Conservation (phyloP, 768 basidiomycete species). For the Pholiota conissans region DNA sequence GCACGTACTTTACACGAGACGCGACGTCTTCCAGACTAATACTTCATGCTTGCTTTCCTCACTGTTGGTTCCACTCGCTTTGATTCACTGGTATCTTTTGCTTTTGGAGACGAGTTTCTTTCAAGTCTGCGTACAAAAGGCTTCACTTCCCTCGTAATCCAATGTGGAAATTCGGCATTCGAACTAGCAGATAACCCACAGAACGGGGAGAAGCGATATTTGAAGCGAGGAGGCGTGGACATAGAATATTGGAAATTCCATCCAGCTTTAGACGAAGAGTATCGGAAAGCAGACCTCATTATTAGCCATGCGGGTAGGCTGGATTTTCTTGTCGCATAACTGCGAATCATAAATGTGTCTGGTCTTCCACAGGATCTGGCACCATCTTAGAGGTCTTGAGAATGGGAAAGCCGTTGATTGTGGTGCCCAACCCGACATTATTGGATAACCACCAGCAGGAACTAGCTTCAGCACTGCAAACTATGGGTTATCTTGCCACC, state of each 20-base stretch:
- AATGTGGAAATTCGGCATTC: constrained; percentile 73
- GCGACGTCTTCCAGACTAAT: neutral
- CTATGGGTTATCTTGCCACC: constrained; percentile 55
- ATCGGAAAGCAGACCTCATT: constrained; percentile 69
- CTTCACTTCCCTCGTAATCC: constrained; percentile 64
- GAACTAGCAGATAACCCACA: constrained; percentile 31
- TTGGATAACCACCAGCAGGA: constrained; percentile 95
- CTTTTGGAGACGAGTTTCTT: constrained; percentile 60
- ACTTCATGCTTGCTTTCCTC: constrained; percentile 58
- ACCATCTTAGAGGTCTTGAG: constrained; percentile 90
- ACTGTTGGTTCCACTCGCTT: constrained; percentile 93
- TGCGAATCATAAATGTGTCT: neutral
- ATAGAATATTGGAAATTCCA: constrained; percentile 78
- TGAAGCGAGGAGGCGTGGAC: constrained; percentile 41
- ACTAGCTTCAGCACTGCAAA: constrained; percentile 68
- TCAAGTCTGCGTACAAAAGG: constrained; percentile 50
- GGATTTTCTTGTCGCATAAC: neutral
- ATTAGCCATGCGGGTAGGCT: constrained; percentile 91
- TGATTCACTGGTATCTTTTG: constrained; percentile 65
- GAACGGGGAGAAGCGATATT: constrained; percentile 24
- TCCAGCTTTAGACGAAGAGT: constrained; percentile 65
- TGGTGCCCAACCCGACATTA: constrained; percentile 86
- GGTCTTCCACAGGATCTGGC: constrained; percentile 68
- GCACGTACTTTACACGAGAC: neutral
- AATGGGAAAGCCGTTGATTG: constrained; percentile 73